phyloP scores from a whole-genome alignment of 2,329 filamentous ascomycete genomes.

The Aspergillus ochraceoroseus region DNA sequence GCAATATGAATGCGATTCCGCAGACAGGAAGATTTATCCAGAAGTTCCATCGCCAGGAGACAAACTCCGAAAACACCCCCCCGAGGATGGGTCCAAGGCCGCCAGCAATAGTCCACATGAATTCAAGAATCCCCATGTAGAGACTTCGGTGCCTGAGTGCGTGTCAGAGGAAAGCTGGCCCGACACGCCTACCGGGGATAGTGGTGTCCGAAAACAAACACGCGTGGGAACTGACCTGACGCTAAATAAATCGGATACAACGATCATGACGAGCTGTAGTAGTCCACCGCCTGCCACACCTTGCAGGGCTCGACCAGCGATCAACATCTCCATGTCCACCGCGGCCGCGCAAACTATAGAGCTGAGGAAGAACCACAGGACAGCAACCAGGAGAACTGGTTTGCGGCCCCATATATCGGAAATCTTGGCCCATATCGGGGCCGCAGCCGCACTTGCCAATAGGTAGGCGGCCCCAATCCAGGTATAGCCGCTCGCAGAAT shows the following conservation, averaged over 20 bases:
- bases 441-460: conserved; percentile 44
- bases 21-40: conserved; percentile 53
- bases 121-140: conserved; percentile 48
- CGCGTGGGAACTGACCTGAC: conserved; percentile 40
- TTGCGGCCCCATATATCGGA: conserved; percentile 58
- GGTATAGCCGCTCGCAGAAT: conserved; percentile 47
- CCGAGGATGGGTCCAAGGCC: conserved; percentile 51
- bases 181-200: too few relatives aligned
- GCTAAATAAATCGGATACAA: conserved; percentile 53
- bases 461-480: conserved; percentile 53
- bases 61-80: conserved; percentile 43
- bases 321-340: conserved; percentile 47
- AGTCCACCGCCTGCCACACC: conserved; percentile 52
- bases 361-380: conserved; percentile 46
- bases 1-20: conserved; percentile 45
- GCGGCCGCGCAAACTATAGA: conserved; percentile 50
- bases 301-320: conserved; percentile 50
- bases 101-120: conserved; percentile 52
- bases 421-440: conserved; percentile 31
- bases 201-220: too few relatives aligned
- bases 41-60: conserved; percentile 51
- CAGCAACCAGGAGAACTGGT: conserved; percentile 45
- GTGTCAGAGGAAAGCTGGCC: too few relatives aligned
- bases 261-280: conserved; percentile 49
- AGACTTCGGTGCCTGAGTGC: conserved; percentile 41